Evolutionary conservation across 441 rosid species (phyloP).

Genomic region (Pelargonium fulgidum): DNA sequence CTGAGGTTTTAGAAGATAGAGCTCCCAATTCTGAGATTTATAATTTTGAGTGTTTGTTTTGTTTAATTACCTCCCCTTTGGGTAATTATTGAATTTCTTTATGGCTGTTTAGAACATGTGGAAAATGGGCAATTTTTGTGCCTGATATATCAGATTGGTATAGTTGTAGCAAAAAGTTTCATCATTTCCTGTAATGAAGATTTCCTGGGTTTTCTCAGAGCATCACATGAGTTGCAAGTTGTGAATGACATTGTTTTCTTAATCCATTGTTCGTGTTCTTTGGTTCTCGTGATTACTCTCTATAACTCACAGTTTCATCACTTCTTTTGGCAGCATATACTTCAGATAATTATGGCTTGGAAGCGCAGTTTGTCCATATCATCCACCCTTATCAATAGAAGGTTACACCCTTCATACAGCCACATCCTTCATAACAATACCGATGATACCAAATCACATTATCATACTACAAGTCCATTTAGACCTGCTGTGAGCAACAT

Average conservation of each 20-base stretch:
- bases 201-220: not conserved
- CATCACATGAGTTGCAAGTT: not conserved
- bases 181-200: not conserved
- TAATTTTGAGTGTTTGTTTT: not conserved
- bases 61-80: too few species aligned
- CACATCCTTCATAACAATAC: constrained; percentile 22
- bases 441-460: constrained; percentile 22
- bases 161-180: not conserved
- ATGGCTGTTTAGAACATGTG: not conserved
- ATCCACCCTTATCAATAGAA: constrained; percentile 26
- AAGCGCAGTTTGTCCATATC: constrained; percentile 30
- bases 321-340: not conserved
- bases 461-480: not conserved
- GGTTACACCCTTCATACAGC: constrained; percentile 32
- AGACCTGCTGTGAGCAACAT: constrained; percentile 13
- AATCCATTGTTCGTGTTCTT: not conserved
- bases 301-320: not conserved
- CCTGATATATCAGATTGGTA: not conserved
- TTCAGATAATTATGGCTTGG: constrained; percentile 24
- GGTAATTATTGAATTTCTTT: not conserved
- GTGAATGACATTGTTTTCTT: not conserved
- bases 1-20: too few species aligned
- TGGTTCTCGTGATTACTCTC: not conserved
- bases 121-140: not conserved
- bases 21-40: not conserved